Evolutionary conservation across 2,329 filamentous ascomycete genomes (phyloP).

Genomic region (Beauveria rudraprayagi): DNA sequence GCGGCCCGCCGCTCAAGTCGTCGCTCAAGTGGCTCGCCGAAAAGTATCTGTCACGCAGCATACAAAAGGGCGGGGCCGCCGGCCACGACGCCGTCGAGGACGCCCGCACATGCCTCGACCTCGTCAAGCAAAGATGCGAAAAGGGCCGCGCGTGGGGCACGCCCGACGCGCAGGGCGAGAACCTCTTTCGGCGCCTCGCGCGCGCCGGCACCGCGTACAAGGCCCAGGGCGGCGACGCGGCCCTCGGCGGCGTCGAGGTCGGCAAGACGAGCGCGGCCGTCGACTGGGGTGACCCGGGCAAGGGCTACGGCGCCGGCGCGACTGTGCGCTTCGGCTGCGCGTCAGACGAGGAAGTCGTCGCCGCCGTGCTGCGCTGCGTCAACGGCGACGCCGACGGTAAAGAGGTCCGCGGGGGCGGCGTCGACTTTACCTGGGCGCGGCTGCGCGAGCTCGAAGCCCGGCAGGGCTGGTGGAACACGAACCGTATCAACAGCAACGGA

Average conservation of each 20-base stretch:
- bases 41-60: slow-evolving; percentile 78
- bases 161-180: slow-evolving; percentile 70
- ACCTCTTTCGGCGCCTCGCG: slow-evolving; percentile 76
- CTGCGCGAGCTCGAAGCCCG: slow-evolving; percentile 58
- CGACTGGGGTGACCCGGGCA: slow-evolving; percentile 77
- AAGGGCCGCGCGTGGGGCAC: slow-evolving; percentile 82
- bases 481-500: slow-evolving; percentile 31
- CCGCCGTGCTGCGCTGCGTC: slow-evolving; percentile 49
- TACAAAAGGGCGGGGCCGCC: slow-evolving; percentile 66
- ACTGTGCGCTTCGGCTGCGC: slow-evolving; percentile 49
- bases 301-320: slow-evolving; percentile 48
- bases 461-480: slow-evolving; percentile 61
- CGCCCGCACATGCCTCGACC: slow-evolving; percentile 80
- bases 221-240: slow-evolving; percentile 49
- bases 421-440: slow-evolving; percentile 60
- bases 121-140: slow-evolving; percentile 93
- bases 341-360: slow-evolving; percentile 50
- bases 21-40: slow-evolving; percentile 83
- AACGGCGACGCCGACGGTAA: slow-evolving; percentile 49
- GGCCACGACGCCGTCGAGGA: slow-evolving; percentile 94
- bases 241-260: slow-evolving; percentile 45
- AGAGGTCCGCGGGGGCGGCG: slow-evolving; percentile 50
- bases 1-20: slow-evolving; percentile 82
- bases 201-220: slow-evolving; percentile 56
- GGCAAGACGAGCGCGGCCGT: slow-evolving; percentile 66